A percentile compares a stretch with the other conserved stretches of the same genome.
Evolutionary conservation across 2,329 filamentous ascomycete genomes (phyloP).

Genomic region (Cercospora berteroae): DNA sequence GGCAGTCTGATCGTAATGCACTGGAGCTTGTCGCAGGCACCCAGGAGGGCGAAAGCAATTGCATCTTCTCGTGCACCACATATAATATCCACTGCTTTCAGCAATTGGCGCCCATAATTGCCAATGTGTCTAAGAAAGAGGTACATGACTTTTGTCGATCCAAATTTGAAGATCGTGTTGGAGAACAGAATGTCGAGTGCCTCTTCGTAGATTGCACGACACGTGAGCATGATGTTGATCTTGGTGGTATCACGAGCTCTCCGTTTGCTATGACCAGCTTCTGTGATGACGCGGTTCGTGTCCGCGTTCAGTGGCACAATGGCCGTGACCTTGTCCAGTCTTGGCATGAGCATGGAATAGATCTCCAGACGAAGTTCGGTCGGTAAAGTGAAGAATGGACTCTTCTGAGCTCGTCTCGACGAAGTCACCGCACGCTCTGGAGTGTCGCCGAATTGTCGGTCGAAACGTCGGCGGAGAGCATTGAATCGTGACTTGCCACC

Average conservation of each 20-base stretch:
- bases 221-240: conserved; percentile 44
- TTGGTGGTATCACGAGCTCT: conserved; percentile 42
- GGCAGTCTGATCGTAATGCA: conserved; percentile 28
- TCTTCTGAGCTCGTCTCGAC: conserved; percentile 17
- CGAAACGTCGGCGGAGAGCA: conserved; percentile 19
- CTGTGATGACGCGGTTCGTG: conserved; percentile 32
- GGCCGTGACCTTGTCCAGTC: conserved; percentile 23
- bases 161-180: conserved; percentile 47
- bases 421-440: background rate
- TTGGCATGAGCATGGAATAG: conserved; percentile 43
- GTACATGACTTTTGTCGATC: conserved; percentile 47
- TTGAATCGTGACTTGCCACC: conserved; percentile 18
- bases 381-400: conserved; percentile 50
- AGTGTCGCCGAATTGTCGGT: conserved; percentile 2
- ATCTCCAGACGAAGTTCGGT: conserved; percentile 63
- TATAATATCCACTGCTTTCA: conserved; percentile 29
- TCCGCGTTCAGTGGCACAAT: conserved; percentile 31
- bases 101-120: conserved; percentile 25
- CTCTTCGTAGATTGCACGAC: conserved; percentile 44
- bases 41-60: conserved; percentile 34
- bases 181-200: conserved; percentile 48
- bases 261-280: conserved; percentile 24
- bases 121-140: conserved; percentile 40
- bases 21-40: conserved; percentile 29
- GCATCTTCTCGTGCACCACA: conserved; percentile 34